Evolutionary conservation across 805 yeast species (phyloP).

Genomic region (Candida nemodendra): DNA sequence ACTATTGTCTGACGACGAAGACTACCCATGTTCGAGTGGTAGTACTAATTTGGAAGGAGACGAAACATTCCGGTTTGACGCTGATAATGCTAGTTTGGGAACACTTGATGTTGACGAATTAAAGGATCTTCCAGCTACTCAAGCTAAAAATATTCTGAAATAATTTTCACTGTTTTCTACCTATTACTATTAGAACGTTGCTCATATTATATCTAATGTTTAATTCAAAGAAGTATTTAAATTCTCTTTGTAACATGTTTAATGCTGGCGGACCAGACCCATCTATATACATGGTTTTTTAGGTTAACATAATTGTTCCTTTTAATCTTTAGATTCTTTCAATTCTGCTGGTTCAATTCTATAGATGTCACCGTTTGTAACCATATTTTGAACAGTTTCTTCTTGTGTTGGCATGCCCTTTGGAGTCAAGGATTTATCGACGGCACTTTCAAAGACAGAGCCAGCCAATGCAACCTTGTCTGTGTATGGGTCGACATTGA

Average conservation of each 20-base stretch:
- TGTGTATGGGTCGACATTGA: slow-evolving; percentile 59
- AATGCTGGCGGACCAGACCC: no score
- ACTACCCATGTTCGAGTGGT: slow-evolving; percentile 2
- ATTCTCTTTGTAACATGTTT: no score
- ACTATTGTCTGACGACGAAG: slow-evolving; percentile 24
- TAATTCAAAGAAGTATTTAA: no score
- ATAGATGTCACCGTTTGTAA: slow-evolving; percentile 35
- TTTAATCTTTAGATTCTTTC: slow-evolving; percentile 5
- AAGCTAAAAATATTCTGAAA: slow-evolving; percentile 19
- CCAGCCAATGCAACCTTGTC: slow-evolving; percentile 61
- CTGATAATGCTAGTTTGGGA: slow-evolving; percentile 19
- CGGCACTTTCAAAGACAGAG: slow-evolving; percentile 59
- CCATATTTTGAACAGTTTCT: slow-evolving; percentile 32
- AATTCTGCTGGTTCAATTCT: slow-evolving; percentile 34
- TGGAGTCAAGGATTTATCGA: slow-evolving; percentile 35
- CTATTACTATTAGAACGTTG: no score
- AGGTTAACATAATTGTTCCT: background rate
- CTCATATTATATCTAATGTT: no score
- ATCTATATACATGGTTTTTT: slow-evolving; percentile 7
- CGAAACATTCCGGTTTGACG: slow-evolving; percentile 13
- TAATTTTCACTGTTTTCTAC: slow-evolving; percentile 2
- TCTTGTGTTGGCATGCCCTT: slow-evolving; percentile 28
- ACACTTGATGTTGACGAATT: slow-evolving; percentile 18
- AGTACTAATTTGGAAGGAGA: slow-evolving; percentile 3
- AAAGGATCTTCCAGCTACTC: slow-evolving; percentile 16